phyloP scores from a whole-genome alignment of 1,284 basidiomycete genomes.

The Cryptococcus wingfieldii region DNA sequence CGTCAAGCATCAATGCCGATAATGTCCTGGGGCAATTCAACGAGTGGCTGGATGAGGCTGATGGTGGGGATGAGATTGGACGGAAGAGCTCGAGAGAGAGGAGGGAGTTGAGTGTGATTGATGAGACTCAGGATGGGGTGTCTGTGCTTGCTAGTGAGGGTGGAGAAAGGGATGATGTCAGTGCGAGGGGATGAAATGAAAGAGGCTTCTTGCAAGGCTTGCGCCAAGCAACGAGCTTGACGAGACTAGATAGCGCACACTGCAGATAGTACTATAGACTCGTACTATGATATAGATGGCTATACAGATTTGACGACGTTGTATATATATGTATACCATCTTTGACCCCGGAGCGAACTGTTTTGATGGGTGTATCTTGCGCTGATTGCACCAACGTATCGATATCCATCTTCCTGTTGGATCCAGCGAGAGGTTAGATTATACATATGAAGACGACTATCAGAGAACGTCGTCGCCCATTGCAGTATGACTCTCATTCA shows the following conservation, averaged over 20 bases:
- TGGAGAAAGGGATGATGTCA: background rate
- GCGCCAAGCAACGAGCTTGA: no score
- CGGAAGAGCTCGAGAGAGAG: constrained; percentile 20
- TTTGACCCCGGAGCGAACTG: no score
- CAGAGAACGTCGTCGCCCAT: background rate
- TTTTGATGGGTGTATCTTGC: no score
- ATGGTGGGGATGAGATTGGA: constrained; percentile 2
- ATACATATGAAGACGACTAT: background rate
- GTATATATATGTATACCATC: no score
- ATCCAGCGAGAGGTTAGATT: no score
- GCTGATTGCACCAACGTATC: no score
- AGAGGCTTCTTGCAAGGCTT: background rate
- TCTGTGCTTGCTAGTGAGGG: constrained; percentile 4
- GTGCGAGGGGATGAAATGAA: background rate
- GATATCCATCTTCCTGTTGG: no score
- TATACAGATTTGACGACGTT: no score
- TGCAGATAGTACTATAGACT: no score
- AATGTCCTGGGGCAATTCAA: constrained; percentile 25
- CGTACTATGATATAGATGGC: no score
- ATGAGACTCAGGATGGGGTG: constrained; percentile 27
- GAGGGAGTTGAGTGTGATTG: constrained; percentile 46
- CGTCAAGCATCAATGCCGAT: constrained; percentile 20
- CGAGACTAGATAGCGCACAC: no score
- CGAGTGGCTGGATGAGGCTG: constrained; percentile 25
- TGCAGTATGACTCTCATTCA: background rate